Evolutionary conservation across 495 filamentous ascomycete genomes (phyloP).

Genomic region (Filosporella fistucella): DNA sequence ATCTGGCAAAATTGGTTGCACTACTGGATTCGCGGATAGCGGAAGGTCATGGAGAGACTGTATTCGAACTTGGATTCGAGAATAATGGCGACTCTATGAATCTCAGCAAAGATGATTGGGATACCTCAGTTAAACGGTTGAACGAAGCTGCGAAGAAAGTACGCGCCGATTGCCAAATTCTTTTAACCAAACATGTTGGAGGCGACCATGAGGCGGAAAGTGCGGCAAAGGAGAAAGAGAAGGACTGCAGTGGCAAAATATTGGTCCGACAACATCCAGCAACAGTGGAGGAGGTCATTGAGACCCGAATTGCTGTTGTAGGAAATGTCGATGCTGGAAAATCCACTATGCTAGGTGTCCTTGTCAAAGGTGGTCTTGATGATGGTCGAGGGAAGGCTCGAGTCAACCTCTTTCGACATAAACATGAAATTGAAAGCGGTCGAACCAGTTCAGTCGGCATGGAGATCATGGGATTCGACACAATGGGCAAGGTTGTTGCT

Average conservation of each 20-base stretch:
- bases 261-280: constrained; percentile 72
- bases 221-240: constrained; percentile 58
- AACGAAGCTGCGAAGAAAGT: constrained; percentile 58
- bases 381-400: constrained; percentile 92
- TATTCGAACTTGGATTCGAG: constrained; percentile 92
- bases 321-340: constrained; percentile 98
- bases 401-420: constrained; percentile 95
- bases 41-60: constrained; percentile 84
- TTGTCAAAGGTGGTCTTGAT: constrained; percentile 93
- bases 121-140: constrained; percentile 65
- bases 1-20: constrained; percentile 54
- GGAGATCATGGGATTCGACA: constrained; percentile 99
- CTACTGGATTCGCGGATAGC: constrained; percentile 62
- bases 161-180: constrained; percentile 68
- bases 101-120: constrained; percentile 75
- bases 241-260: constrained; percentile 72
- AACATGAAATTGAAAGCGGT: constrained; percentile 94
- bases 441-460: constrained; percentile 94
- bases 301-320: constrained; percentile 95
- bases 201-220: constrained; percentile 61
- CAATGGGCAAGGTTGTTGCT: constrained; percentile 75
- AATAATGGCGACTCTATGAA: constrained; percentile 90
- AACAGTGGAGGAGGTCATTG: constrained; percentile 80
- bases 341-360: constrained; percentile 91
- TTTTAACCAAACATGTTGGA: constrained; percentile 86